A percentile compares a stretch with the other conserved stretches of the same genome.
phyloP scores from a whole-genome alignment of 495 filamentous ascomycete species.

The Margaritispora aquatica region DNA sequence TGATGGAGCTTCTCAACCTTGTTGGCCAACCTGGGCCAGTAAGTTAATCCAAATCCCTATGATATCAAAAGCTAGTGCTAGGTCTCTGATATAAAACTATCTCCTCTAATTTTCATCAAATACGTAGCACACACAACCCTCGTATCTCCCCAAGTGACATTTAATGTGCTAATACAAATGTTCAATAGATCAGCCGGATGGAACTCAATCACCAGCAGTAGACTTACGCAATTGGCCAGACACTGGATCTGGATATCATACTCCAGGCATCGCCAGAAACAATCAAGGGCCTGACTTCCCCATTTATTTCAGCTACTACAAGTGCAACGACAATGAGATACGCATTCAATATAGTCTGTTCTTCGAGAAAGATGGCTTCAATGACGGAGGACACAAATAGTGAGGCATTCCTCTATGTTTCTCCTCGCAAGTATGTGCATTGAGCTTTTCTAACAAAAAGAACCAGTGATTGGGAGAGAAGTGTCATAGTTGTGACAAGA shows the following conservation, averaged over 20 bases:
- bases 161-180: not conserved
- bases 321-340: not conserved
- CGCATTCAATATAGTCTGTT: not conserved
- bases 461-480: not conserved
- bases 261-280: not conserved
- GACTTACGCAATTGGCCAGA: not conserved
- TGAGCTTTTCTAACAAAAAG: not conserved
- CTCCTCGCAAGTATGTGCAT: not conserved
- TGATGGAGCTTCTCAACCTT: not conserved
- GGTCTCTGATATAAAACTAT: not conserved
- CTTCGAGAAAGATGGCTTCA: not conserved
- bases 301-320: not conserved
- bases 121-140: too few species aligned
- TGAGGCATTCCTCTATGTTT: not conserved
- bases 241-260: not conserved
- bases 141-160: too few species aligned
- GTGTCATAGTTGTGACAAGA: not conserved
- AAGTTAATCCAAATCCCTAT: not conserved
- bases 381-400: not conserved
- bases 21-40: not conserved
- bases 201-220: not conserved
- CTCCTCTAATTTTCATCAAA: not conserved
- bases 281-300: not conserved
- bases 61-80: not conserved
- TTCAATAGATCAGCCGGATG: not conserved